Evolutionary conservation across 2,329 filamentous ascomycete species (phyloP), one percentile per base, ranked within the genome.

Genomic region (Dactylellina parvicollis): DNA sequence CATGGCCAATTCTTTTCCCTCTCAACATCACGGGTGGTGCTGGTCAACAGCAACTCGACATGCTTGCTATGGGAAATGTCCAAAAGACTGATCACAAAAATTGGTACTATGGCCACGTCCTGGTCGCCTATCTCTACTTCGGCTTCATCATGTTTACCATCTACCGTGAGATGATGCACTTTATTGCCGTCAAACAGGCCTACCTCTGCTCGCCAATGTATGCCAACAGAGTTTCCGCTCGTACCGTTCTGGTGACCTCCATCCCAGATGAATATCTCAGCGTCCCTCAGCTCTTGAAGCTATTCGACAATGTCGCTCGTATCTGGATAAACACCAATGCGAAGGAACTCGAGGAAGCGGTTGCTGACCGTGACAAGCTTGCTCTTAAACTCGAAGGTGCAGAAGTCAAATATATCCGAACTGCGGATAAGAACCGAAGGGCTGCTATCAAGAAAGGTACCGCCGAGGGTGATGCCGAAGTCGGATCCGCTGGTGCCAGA

Each of bases 151-250:
- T 98, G 80, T 95, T 91, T 81, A 89, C 92, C 78, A 87, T 98
- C 75, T 90, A 92, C 64, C 87, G 94, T 67, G 94, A 98, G 81
- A 89, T 88, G 79, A 90, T 98, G 77, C 96, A 89, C 85, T 96
- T 92, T 81, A 90, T 97, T 83, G 96, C 96, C 78, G 82, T 98
- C 56, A 90, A 93, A 75, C 94, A 98, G 82, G 94, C 94, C 0
- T 97, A 96, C 82, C 87, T 96, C 40, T 86, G 96, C 62, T 93
- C 92, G 9, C 92, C 92, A 9, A 84, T 91, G 50, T 96, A 96
- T 80, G 86, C 92, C 59, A 90, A 89, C 78, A 90, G 93, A 66
- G 88, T 97, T 47, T 97, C 94, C 1, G 94, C 93, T 1, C 88
- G 92, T 60, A 97, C 93, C 0, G 90, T 98, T 0, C 87, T 99